Base-by-base conservation (phyloP, 148 eudicot species). In the Arbutus unedo region DNA sequence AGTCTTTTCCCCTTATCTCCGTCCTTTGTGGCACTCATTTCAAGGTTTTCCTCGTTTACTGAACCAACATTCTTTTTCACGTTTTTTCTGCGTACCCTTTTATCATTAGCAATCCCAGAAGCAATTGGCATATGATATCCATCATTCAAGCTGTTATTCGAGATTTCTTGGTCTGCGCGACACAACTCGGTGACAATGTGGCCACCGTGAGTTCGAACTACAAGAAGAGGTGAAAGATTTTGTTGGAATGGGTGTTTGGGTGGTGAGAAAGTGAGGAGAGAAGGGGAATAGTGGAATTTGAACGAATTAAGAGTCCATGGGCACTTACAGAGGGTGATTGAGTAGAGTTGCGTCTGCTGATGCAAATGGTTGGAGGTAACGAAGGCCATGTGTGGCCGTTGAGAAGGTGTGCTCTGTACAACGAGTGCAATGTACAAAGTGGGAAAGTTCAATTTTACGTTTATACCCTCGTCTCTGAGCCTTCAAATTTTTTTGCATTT, bases 321-420 rank as follows among this genome's bases (percentile, higher is more conserved):
- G 38, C 62, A 92, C 92, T 92, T 90, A 91, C 97, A 91, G 81
- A 59, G 81, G 60, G 86, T 13, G 76, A 67, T 19, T 16, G 93
- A 84, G 83, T 74, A 79, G 80, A 88, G 83, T 73, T 90, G 90
- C 74, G 86, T 84, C 86, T 84, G 67, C 8, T 19, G 86, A 74
- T 84, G 94, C 7, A 84, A 78, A 44, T 90, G 88, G 84, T 83
- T 85, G 82, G 85, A 82, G 85, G 87, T 85, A 48, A 88, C 80
- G 88, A 87, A 85, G 89, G 91, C 92, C 98, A 94, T 94, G 80
- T 87, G 90, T 90, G 93, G 91, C 93, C 91, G 90, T 93, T 89
- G 77, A 6, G 66, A 57, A 41, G 56, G 79, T 21, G 5, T 73
- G 51, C 43, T 47, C 83, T 79, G 64, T 74, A 59, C 67, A 62